These are phyloP conservation scores for Microdochium trichocladiopsis DNA, from an alignment of 2,329 filamentous ascomycete genomes.

Conservation along the genomic window DNA sequence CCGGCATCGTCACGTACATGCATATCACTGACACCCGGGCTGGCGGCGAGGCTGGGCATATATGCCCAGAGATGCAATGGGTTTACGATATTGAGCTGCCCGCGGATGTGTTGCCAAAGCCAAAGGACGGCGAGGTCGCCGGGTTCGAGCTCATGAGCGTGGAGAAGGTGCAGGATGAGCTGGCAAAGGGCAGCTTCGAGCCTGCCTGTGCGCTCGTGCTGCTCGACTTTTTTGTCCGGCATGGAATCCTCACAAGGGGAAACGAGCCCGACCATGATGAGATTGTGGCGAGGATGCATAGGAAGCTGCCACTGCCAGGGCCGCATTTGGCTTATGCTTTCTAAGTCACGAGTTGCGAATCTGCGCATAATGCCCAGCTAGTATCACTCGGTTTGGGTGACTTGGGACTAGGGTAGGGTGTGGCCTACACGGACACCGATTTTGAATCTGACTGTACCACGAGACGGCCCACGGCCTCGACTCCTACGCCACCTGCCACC, in stretches of 20 bases:
- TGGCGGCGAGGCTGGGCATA: slow-evolving; percentile 71
- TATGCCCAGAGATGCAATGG: slow-evolving; percentile 90
- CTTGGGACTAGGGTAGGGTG: no score
- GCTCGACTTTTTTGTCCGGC: slow-evolving; percentile 84
- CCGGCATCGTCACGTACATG: slow-evolving; percentile 76
- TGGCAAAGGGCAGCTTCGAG: slow-evolving; percentile 76
- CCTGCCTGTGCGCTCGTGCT: slow-evolving; percentile 82
- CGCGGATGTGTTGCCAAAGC: slow-evolving; percentile 64
- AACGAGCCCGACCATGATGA: slow-evolving; percentile 75
- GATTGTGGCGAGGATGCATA: slow-evolving; percentile 69
- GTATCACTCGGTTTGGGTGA: no score
- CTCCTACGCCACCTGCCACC: no score
- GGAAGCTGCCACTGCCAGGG: slow-evolving; percentile 73
- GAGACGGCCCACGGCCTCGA: no score
- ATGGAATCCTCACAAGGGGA: slow-evolving; percentile 70
- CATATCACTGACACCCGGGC: slow-evolving; percentile 69
- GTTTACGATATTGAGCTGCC: slow-evolving; percentile 82
- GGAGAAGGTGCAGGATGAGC: slow-evolving; percentile 63
- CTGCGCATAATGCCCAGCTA: no score
- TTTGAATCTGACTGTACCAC: no score
- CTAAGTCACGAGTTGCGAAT: no score
- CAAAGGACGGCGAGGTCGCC: slow-evolving; percentile 85
- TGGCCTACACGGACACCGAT: no score
- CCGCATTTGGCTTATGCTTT: slow-evolving; percentile 34
- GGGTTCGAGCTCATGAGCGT: slow-evolving; percentile 73